These are phyloP conservation scores for Penicillium decumbens DNA, from an alignment of 2,329 filamentous ascomycete genomes.

Conservation along the genomic window DNA sequence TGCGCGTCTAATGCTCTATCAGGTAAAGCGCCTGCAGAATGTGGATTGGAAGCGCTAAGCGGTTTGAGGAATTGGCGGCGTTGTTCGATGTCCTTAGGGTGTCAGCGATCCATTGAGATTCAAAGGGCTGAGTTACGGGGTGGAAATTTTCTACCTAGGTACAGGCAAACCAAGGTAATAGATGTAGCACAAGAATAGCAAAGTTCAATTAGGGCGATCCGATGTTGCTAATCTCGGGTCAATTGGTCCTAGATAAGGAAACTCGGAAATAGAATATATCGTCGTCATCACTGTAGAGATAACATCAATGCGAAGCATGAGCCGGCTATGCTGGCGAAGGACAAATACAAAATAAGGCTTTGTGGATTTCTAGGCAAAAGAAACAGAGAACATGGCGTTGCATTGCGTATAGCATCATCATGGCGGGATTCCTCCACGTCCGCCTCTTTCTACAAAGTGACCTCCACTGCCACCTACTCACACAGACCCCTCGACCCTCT, in stretches of 20 bases:
- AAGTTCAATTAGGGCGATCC: not conserved
- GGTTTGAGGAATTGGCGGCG: not conserved
- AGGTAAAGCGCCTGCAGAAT: no score
- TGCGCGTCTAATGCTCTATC: not conserved
- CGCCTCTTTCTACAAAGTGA: conserved; percentile 22
- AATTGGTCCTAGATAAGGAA: not conserved
- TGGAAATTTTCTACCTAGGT: no score
- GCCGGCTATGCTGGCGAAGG: not conserved
- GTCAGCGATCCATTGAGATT: not conserved
- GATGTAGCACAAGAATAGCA: not conserved
- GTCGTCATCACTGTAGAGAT: not conserved
- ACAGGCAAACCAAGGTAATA: not conserved
- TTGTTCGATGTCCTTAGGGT: not conserved
- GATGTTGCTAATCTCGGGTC: not conserved
- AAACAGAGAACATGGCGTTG: conserved; percentile 19
- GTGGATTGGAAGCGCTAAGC: not conserved
- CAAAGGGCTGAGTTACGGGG: not conserved
- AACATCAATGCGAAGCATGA: not conserved
- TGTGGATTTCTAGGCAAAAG: conserved; percentile 17
- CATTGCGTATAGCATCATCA: conserved; percentile 27
- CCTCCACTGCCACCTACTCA: conserved; percentile 1
- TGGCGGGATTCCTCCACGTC: conserved; percentile 14
- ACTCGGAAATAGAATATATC: not conserved
- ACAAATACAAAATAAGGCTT: conserved; percentile 17
- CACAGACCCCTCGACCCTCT: conserved; percentile 1